Conservation (phyloP, 2,329 filamentous ascomycete genomes). For the Chaetomium sp. region DNA sequence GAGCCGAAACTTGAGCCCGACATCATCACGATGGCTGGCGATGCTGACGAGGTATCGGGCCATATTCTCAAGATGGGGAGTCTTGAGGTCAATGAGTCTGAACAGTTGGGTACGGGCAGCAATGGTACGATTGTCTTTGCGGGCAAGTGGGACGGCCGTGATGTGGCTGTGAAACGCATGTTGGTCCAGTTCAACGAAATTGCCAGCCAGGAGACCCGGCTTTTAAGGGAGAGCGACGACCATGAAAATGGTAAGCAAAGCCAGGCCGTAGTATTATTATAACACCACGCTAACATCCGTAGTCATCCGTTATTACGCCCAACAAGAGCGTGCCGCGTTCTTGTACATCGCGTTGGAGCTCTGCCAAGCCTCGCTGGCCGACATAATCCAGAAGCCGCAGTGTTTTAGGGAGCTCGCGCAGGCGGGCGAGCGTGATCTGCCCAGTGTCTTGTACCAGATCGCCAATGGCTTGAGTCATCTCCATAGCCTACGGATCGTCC, state of each 20-base stretch:
- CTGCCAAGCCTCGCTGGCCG: conserved; percentile 87
- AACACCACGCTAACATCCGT: conserved; percentile 4
- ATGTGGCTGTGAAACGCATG: conserved; percentile 96
- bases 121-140: conserved; percentile 96
- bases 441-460: conserved; percentile 78
- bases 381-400: conserved; percentile 73
- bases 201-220: conserved; percentile 84
- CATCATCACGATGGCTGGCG: conserved; percentile 49
- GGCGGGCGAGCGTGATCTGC: conserved; percentile 68
- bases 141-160: conserved; percentile 86
- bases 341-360: conserved; percentile 94
- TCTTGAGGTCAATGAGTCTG: conserved; percentile 57
- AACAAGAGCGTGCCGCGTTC: conserved; percentile 82
- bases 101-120: conserved; percentile 70
- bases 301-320: conserved; percentile 94
- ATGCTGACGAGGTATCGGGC: conserved; percentile 54
- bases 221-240: conserved; percentile 88
- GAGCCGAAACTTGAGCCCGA: conserved; percentile 52
- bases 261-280: background rate
- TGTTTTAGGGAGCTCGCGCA: conserved; percentile 62
- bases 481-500: conserved; percentile 88
- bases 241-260: conserved; percentile 66
- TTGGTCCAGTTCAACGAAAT: conserved; percentile 93
- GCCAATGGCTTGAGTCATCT: conserved; percentile 83
- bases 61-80: conserved; percentile 56